These are phyloP conservation scores for Apiotrichum laibachii DNA, from an alignment of 1,284 basidiomycete genomes.

Conservation along the genomic window DNA sequence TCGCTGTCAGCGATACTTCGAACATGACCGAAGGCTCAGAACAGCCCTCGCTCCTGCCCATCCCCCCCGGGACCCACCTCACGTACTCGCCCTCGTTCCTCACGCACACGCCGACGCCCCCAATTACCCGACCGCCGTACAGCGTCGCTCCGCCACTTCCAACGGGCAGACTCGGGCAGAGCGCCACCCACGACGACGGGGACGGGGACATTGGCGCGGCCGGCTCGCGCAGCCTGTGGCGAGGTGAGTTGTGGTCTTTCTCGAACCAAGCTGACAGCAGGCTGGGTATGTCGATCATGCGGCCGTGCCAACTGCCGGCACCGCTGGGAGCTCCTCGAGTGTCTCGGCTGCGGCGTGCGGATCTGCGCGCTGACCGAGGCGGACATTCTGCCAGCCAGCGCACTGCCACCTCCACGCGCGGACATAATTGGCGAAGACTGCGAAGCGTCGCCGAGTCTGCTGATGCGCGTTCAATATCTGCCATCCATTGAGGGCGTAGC, in stretches of 20 bases:
- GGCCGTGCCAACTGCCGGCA: constrained; percentile 45
- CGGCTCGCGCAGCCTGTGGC: constrained; percentile 27
- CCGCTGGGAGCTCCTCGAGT: constrained; percentile 42
- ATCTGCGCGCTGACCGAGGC: constrained; percentile 1
- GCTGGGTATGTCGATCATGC: constrained; percentile 41
- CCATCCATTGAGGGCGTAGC: constrained; percentile 6
- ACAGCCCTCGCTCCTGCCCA: constrained; percentile 26
- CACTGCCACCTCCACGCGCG: background rate
- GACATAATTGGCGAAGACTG: constrained; percentile 12
- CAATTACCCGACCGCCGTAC: constrained; percentile 24
- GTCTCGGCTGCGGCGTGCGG: constrained; percentile 16
- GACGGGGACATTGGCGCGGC: constrained; percentile 6
- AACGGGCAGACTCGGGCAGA: background rate
- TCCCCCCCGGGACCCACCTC: constrained; percentile 33
- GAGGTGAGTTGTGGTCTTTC: constrained; percentile 20
- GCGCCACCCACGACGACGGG: constrained; percentile 6
- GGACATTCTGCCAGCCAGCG: constrained; percentile 10
- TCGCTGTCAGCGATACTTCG: background rate
- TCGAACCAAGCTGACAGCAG: constrained; percentile 17
- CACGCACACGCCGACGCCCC: constrained; percentile 14
- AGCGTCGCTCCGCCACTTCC: constrained; percentile 29
- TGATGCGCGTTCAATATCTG: constrained; percentile 6
- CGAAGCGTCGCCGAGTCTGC: background rate
- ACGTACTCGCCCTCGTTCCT: constrained; percentile 30
- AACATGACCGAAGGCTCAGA: background rate